Evolutionary conservation across 192 early-diverging fungal genomes (phyloP).

Genomic region (Lunasporangiospora selenospora): DNA sequence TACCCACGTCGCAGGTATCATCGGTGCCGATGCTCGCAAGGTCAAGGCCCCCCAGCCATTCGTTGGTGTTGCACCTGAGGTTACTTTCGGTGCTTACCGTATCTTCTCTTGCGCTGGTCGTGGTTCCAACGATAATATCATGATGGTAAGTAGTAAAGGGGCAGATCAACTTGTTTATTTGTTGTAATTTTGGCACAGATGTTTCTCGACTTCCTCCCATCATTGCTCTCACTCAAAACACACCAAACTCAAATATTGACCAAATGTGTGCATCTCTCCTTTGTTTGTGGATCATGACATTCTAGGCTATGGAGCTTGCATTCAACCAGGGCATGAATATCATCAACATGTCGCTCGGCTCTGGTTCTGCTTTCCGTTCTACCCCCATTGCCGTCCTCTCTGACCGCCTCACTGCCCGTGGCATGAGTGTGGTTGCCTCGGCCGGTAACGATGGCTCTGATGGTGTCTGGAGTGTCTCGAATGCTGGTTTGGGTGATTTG

Average conservation of each 20-base stretch:
- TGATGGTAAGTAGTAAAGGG: slow-evolving; percentile 51
- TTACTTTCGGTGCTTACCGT: slow-evolving; percentile 70
- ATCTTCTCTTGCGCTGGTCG: slow-evolving; percentile 63
- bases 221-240: neutral
- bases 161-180: slow-evolving; percentile 32
- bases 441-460: slow-evolving; percentile 79
- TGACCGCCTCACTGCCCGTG: slow-evolving; percentile 50
- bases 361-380: slow-evolving; percentile 57
- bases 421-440: slow-evolving; percentile 68
- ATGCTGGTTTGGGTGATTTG: slow-evolving; percentile 12
- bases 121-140: slow-evolving; percentile 59
- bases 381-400: slow-evolving; percentile 57
- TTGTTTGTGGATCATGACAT: neutral
- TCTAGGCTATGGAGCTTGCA: slow-evolving; percentile 13
- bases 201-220: neutral
- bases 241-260: slow-evolving; percentile 33
- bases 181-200: slow-evolving; percentile 1
- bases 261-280: slow-evolving; percentile 20
- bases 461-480: slow-evolving; percentile 33
- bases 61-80: slow-evolving; percentile 72
- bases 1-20: slow-evolving; percentile 68
- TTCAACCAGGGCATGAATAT: slow-evolving; percentile 40
- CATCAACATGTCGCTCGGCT: slow-evolving; percentile 71
- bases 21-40: slow-evolving; percentile 54
- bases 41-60: slow-evolving; percentile 50